These are phyloP conservation scores for Cyphellophora attinorum DNA, from an alignment of 2,329 filamentous ascomycete species.

Conservation along the genomic window DNA sequence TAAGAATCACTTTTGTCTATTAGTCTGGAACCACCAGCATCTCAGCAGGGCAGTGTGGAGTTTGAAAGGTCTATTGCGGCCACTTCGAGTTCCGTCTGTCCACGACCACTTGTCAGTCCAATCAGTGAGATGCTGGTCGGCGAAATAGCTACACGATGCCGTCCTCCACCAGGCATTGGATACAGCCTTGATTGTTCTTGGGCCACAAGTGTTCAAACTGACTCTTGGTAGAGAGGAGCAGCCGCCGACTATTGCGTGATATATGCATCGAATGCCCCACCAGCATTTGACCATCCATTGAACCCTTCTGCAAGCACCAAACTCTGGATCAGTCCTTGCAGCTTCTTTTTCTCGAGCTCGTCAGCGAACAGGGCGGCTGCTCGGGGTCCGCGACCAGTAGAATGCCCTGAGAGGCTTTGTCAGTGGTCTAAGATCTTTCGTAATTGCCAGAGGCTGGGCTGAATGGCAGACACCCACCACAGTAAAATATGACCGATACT, in stretches of 20 bases:
- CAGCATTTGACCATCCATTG: slow-evolving; percentile 1
- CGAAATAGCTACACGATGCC: too few species aligned
- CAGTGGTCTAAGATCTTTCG: background rate
- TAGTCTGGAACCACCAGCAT: too few species aligned
- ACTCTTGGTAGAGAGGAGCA: too few species aligned
- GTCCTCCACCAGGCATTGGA: too few species aligned
- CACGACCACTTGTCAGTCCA: too few species aligned
- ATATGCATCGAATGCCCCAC: background rate
- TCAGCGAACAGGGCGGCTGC: background rate
- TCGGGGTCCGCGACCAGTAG: background rate
- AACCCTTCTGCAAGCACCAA: background rate
- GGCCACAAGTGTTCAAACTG: too few species aligned
- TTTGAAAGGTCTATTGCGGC: too few species aligned
- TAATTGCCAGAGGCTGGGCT: background rate
- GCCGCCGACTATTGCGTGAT: background rate
- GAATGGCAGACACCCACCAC: background rate
- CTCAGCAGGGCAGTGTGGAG: too few species aligned
- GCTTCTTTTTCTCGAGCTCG: background rate
- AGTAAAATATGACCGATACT: background rate
- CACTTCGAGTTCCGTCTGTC: too few species aligned
- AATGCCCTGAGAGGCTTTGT: background rate
- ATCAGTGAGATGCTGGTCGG: too few species aligned
- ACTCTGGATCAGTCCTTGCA: background rate
- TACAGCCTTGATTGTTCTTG: too few species aligned
- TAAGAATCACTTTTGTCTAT: too few species aligned